Evolutionary conservation across 352 stramenopile species (phyloP), one percentile per base, ranked within the genome.

Genomic region (Pythium aristosporum): DNA sequence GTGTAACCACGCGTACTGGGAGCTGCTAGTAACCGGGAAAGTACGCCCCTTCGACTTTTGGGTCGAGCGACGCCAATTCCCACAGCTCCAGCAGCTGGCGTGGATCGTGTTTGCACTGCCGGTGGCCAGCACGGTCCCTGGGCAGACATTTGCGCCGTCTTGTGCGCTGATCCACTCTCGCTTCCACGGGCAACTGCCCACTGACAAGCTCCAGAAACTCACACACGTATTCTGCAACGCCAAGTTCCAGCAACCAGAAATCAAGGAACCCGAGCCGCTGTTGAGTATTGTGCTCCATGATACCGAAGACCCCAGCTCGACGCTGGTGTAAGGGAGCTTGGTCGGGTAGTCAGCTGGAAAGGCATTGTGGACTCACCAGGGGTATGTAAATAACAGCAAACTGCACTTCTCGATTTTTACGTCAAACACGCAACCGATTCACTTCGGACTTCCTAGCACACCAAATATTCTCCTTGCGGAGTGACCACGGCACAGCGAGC

Each of bases 181-280:
- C 9, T 88, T 88, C 56, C 63, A 74, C 57, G 37, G 39, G 21
- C 75, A 72, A 36, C 57, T 91, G 16, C 49, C 71, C 13, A 10
- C 57, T 4, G 71, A 79, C 16, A 79, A 87, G 65, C 62, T 91
- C 5, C 60, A 80, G 53, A 81, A 88, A 48, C 72, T 91, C 32
- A 81, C 65, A n/a, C 76, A 87, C 50, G 61, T 91, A 28, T 78
- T 83, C 46, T 87, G 79, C 69, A 91, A 88, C 58, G 62, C 74
- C 12, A 79, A 75, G 61, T 71, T 57, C 44, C 47, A 65, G 36
- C 52, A 71, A 13, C 51, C 48, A 10, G 61, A 71, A n/a, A 37
- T 54, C 39, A 72, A 68, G 34, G 53, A 72, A 39, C 52, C 59
- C 3, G 65, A 72, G 32, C 60, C 65, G 28, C 23, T 68, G 53